Base-by-base conservation (phyloP, 1,284 basidiomycete genomes). In the Trichosporon ovoides region DNA sequence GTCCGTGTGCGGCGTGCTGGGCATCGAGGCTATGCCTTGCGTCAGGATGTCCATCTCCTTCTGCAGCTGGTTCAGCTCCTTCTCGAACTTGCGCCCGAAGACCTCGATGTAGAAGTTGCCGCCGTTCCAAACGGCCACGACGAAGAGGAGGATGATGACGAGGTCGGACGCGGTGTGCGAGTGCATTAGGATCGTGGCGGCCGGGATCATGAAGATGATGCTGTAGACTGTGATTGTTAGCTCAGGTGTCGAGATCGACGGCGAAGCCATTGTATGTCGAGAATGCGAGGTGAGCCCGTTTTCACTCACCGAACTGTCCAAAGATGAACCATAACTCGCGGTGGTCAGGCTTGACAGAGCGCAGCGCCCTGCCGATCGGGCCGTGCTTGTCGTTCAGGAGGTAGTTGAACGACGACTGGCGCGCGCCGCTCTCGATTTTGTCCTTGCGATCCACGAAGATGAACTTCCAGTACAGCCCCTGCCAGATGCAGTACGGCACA, bases 21-120 rank as follows among this genome's bases (percentile, higher is more conserved):
- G 40, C 9, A 50, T 58, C 7, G 71, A 70, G n/a, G 70, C 62
- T 7, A 65, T 48, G 11, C 22, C 7, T 7, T 19, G 13, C 14
- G 50, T 49, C 49, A 60, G 38, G 2, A 53, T 54, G 55, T 78
- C 75, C 75, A 78, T 77, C 70, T 94, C 91, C 75, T 90, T 92
- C 40, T 91, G 85, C 33, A 95, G 77, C 1, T 86, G 85, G 69
- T 94, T 91, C 13, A 95, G 80, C 76, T 95, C 91, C 36, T 88
- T 84, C 73, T 94, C 91, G 68, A 95, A 95, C 90, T 94, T 94
- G 77, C 91, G 84, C 36, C 91, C 91, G 72, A 94, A 95, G 33
- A 95, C 91, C 73, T 97, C 93, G 61, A 96, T 92, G 74, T 95
- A 95, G 80, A 77, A 80, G 10, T 67, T 66, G 14, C 75, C 78